Evolutionary conservation across 2,329 filamentous ascomycete species (phyloP).

Genomic region (Calycina herbarum): DNA sequence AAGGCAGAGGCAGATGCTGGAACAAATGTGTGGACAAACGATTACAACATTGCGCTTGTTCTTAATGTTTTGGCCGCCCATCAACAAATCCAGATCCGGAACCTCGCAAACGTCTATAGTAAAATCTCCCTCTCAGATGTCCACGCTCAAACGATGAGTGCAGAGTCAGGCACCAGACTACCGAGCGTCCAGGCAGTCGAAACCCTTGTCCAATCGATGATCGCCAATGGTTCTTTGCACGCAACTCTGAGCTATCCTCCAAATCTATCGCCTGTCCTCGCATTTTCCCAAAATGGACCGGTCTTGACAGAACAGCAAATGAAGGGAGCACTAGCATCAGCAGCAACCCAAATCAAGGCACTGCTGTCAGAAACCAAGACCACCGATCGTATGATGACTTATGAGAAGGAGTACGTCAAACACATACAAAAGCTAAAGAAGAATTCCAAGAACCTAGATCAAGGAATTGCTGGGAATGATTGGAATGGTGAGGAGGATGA

Average conservation of each 20-base stretch:
- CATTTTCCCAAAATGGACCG: constrained; percentile 48
- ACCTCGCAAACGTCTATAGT: constrained; percentile 70
- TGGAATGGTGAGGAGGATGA: constrained; percentile 35
- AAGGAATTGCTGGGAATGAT: constrained; percentile 14
- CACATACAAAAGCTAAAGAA: constrained; percentile 44
- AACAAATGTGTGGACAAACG: constrained; percentile 61
- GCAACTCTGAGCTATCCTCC: constrained; percentile 50
- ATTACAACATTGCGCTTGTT: constrained; percentile 73
- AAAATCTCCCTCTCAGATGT: constrained; percentile 58
- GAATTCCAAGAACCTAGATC: constrained; percentile 17
- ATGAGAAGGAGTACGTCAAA: constrained; percentile 58
- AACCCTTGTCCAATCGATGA: constrained; percentile 55
- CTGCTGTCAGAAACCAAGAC: constrained; percentile 50
- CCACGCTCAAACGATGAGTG: constrained; percentile 51
- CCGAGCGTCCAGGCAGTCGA: constrained; percentile 45
- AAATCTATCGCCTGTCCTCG: constrained; percentile 49
- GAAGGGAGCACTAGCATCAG: constrained; percentile 46
- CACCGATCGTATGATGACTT: constrained; percentile 55
- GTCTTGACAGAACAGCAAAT: constrained; percentile 53
- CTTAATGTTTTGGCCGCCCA: constrained; percentile 69
- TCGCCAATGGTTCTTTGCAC: constrained; percentile 52
- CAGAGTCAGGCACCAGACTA: constrained; percentile 50
- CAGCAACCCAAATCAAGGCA: constrained; percentile 45
- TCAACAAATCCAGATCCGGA: constrained; percentile 72
- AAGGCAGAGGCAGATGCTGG: constrained; percentile 63